Evolutionary conservation across 768 basidiomycete species (phyloP).

Genomic region (Hygrocybe punicea): DNA sequence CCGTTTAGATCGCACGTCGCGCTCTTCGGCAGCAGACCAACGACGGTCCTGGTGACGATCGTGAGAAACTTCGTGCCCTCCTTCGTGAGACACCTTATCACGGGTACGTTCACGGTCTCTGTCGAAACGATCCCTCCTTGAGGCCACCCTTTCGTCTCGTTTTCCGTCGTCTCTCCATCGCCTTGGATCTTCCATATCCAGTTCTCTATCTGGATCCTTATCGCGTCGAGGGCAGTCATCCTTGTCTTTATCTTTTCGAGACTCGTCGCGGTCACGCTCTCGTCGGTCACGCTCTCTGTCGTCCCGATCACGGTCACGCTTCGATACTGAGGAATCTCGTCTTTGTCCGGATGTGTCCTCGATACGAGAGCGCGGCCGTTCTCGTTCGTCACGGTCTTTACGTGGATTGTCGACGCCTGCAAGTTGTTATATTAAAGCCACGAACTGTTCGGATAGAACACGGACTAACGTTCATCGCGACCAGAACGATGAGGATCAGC

Average conservation of each 20-base stretch:
- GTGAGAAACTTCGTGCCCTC: slow-evolving; percentile 41
- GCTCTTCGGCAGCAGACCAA: slow-evolving; percentile 65
- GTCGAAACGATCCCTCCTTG: slow-evolving; percentile 48
- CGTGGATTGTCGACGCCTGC: slow-evolving; percentile 54
- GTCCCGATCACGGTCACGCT: slow-evolving; percentile 46
- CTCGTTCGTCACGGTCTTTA: slow-evolving; percentile 60
- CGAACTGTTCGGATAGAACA: not conserved
- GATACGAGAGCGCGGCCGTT: slow-evolving; percentile 59
- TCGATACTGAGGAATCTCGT: slow-evolving; percentile 54
- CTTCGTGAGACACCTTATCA: slow-evolving; percentile 43
- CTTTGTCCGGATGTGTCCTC: slow-evolving; percentile 62
- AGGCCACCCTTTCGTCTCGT: slow-evolving; percentile 69
- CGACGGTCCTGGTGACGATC: slow-evolving; percentile 50
- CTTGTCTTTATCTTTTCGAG: slow-evolving; percentile 38
- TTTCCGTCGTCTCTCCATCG: slow-evolving; percentile 83
- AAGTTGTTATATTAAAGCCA: slow-evolving; percentile 5
- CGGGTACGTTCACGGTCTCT: slow-evolving; percentile 37
- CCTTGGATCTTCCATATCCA: slow-evolving; percentile 63
- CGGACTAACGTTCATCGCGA: slow-evolving; percentile 68
- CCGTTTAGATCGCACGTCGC: slow-evolving; percentile 62
- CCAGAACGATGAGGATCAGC: slow-evolving; percentile 48
- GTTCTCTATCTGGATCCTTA: slow-evolving; percentile 45
- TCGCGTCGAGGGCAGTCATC: slow-evolving; percentile 24
- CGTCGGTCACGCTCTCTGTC: slow-evolving; percentile 28
- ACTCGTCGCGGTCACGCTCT: slow-evolving; percentile 34